A percentile compares a stretch with the other conserved stretches of the same genome.
These are phyloP conservation scores for Ramalina intermedia DNA, from an alignment of 495 filamentous ascomycete genomes.

Conservation along the genomic window DNA sequence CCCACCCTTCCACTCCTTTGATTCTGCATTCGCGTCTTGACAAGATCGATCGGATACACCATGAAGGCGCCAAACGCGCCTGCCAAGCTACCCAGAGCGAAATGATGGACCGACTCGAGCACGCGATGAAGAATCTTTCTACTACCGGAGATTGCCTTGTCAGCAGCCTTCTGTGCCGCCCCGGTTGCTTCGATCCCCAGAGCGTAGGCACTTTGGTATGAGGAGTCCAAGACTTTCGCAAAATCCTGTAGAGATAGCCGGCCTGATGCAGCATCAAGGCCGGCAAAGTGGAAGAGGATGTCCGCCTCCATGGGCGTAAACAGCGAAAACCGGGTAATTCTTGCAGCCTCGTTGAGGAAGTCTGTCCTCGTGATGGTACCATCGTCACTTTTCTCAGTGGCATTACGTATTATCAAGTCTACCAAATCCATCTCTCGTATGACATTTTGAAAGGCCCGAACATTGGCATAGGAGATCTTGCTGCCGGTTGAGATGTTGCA, in stretches of 20 bases:
- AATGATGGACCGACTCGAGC: constrained; percentile 76
- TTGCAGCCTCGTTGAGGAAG: constrained; percentile 87
- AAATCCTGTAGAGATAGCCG: constrained; percentile 74
- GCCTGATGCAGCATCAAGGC: constrained; percentile 75
- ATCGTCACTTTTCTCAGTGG: constrained; percentile 67
- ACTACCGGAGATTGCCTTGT: constrained; percentile 31
- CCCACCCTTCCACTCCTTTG: constrained; percentile 71
- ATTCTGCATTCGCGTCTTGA: constrained; percentile 98
- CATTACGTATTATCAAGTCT: constrained; percentile 77
- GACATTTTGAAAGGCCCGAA: constrained; percentile 92
- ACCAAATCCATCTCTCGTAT: constrained; percentile 96
- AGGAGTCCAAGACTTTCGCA: constrained; percentile 83
- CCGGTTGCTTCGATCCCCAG: constrained; percentile 25
- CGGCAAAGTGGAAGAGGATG: constrained; percentile 96
- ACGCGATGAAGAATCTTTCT: constrained; percentile 43
- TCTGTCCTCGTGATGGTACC: constrained; percentile 88
- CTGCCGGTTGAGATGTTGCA: constrained; percentile 87
- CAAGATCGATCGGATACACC: constrained; percentile 96
- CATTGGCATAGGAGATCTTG: constrained; percentile 95
- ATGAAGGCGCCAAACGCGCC: constrained; percentile 97
- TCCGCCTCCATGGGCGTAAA: constrained; percentile 99
- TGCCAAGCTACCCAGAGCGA: constrained; percentile 72
- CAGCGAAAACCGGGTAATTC: constrained; percentile 76
- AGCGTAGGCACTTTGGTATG: constrained; percentile 57
- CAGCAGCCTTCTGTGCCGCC: constrained; percentile 28